These are phyloP conservation scores for Ambrosia trifida DNA, from an alignment of 129 eudicot genomes.

Conservation along the genomic window DNA sequence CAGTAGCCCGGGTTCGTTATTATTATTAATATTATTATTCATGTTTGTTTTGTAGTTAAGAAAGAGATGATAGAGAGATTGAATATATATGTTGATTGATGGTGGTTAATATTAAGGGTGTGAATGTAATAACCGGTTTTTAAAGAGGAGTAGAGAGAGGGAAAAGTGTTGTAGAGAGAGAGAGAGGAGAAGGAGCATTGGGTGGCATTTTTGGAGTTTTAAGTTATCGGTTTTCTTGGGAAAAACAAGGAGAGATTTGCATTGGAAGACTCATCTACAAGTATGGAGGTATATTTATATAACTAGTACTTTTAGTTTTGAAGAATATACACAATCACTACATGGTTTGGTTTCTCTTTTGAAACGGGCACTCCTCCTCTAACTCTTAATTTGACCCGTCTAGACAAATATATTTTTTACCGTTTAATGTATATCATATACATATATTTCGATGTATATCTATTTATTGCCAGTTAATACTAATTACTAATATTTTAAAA, in stretches of 20 bases:
- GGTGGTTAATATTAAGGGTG: too few species aligned
- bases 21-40: conserved; percentile 16
- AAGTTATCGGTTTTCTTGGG: conserved; percentile 34
- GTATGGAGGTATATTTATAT: conserved; percentile 9
- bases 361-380: too few species aligned
- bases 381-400: too few species aligned
- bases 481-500: too few species aligned
- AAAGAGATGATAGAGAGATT: background rate
- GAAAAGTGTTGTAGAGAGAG: conserved; percentile 41
- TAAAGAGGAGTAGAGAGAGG: conserved; percentile 44
- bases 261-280: conserved; percentile 31
- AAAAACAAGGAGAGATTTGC: conserved; percentile 26
- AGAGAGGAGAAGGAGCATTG: conserved; percentile 40
- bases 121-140: conserved; percentile 27
- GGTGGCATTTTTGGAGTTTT: conserved; percentile 32
- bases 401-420: too few species aligned
- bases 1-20: conserved; percentile 25
- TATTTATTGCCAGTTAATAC: too few species aligned
- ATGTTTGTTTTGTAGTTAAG: background rate
- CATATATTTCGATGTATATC: too few species aligned
- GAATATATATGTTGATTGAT: background rate
- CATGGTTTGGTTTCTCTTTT: background rate
- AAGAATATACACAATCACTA: background rate
- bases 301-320: background rate
- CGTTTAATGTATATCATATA: too few species aligned